Evolutionary conservation across 2,329 filamentous ascomycete genomes (phyloP).

Genomic region (Cladophialophora carrionii): DNA sequence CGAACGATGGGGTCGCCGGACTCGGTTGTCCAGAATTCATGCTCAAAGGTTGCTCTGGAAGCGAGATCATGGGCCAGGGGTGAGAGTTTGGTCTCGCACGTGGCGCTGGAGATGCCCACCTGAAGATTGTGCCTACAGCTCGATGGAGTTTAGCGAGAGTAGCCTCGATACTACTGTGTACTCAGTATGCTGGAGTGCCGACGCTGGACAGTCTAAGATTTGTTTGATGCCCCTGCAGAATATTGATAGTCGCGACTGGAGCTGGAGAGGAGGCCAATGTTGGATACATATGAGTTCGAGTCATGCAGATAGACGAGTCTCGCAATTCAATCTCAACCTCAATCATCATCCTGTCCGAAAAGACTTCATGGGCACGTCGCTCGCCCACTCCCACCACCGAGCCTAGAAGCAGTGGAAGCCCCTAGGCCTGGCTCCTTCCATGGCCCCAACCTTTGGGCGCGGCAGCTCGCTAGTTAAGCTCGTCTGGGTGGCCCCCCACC

Average conservation of each 20-base stretch:
- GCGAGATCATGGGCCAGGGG: conserved; percentile 18
- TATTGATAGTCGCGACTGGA: not conserved
- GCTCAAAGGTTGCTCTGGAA: conserved; percentile 10
- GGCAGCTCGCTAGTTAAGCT: not conserved
- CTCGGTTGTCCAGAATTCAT: not conserved
- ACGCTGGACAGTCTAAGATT: not conserved
- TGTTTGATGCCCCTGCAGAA: not conserved
- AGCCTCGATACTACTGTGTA: not conserved
- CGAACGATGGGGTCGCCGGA: not conserved
- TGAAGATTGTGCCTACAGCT: conserved; percentile 3
- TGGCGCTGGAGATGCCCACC: conserved; percentile 15
- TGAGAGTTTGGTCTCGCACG: conserved; percentile 9
- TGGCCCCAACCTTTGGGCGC: not conserved
- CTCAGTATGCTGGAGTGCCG: not conserved
- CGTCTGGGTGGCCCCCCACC: not conserved
- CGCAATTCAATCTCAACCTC: not conserved
- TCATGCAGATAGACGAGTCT: not conserved
- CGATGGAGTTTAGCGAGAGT: not conserved
- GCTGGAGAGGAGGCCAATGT: not conserved
- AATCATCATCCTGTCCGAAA: not conserved
- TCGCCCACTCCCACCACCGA: not conserved
- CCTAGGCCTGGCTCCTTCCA: not conserved
- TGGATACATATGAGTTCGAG: not conserved
- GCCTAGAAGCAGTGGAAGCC: conserved; percentile 5
- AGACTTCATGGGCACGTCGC: not conserved